Conservation (phyloP, 2,329 filamentous ascomycete species). For the Cryphonectria naterciae region DNA sequence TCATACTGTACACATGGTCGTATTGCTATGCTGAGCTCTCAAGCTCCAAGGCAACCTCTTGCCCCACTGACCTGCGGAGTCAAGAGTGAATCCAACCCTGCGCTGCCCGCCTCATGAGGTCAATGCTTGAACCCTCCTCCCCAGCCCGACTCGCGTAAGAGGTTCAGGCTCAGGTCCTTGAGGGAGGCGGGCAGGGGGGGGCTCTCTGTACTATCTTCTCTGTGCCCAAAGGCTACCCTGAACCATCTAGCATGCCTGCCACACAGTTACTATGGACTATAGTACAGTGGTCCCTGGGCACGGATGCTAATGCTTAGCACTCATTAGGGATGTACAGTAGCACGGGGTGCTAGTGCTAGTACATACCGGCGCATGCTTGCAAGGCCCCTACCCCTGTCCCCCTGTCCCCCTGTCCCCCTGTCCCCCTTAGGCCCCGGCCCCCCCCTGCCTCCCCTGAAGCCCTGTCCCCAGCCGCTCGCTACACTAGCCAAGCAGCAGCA, state of each 20-base stretch:
- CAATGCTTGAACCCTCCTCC: not conserved
- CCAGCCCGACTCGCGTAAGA: not conserved
- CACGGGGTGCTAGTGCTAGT: not conserved
- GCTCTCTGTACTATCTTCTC: too few relatives aligned
- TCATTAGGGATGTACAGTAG: not conserved
- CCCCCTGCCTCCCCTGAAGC: not conserved
- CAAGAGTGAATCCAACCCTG: not conserved
- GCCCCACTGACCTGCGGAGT: not conserved
- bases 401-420: not conserved
- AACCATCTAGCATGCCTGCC: too few relatives aligned
- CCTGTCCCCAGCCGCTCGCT: not conserved
- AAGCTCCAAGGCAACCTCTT: not conserved
- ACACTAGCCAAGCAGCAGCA: slow-evolving; percentile 4
- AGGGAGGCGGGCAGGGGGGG: not conserved
- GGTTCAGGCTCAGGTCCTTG: not conserved
- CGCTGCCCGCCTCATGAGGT: not conserved
- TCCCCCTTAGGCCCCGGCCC: not conserved
- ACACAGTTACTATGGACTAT: too few relatives aligned
- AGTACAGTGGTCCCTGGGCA: too few relatives aligned
- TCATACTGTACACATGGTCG: not conserved
- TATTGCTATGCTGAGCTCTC: not conserved
- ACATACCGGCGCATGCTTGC: not conserved
- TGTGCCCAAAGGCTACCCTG: too few relatives aligned
- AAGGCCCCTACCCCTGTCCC: not conserved
- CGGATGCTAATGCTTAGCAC: too few relatives aligned